Conservation (phyloP, 148 eudicot species). For the Polygonum aviculare region DNA sequence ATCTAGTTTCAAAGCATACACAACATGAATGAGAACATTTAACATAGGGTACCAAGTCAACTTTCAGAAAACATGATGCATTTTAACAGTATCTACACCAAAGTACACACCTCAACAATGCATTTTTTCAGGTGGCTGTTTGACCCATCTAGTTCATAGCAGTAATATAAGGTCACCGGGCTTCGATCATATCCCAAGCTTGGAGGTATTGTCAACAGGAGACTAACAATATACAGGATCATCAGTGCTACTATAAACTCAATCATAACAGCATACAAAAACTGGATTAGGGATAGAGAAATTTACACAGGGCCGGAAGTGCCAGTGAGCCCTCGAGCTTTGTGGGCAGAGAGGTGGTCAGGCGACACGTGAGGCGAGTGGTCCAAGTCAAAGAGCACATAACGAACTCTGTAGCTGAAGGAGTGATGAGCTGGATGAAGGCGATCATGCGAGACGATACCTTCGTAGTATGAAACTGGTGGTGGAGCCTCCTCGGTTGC, state of each 20-base stretch:
- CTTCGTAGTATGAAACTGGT: too few species aligned
- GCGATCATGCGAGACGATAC: slow-evolving; percentile 42
- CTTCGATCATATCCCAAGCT: slow-evolving; percentile 87
- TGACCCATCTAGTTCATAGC: slow-evolving; percentile 61
- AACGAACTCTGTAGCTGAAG: slow-evolving; percentile 59
- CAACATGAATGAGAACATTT: neutral
- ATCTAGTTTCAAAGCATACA: neutral
- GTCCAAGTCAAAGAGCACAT: slow-evolving; percentile 66
- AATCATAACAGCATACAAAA: neutral
- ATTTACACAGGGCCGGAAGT: slow-evolving; percentile 73
- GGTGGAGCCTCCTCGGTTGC: too few species aligned
- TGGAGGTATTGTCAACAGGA: slow-evolving; percentile 77
- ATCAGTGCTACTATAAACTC: neutral
- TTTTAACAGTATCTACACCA: neutral
- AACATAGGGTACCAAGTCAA: too few species aligned
- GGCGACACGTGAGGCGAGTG: slow-evolving; percentile 22
- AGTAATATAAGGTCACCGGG: slow-evolving; percentile 81
- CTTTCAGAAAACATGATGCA: neutral
- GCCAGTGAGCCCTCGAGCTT: slow-evolving; percentile 36
- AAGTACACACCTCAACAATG: slow-evolving; percentile 66
- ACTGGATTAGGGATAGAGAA: neutral
- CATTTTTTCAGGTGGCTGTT: slow-evolving; percentile 50
- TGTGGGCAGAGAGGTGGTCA: slow-evolving; percentile 39
- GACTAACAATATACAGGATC: slow-evolving; percentile 20
- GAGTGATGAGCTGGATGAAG: slow-evolving; percentile 74